Conservation (phyloP, 495 filamentous ascomycete species). For the Patellaria atrata region DNA sequence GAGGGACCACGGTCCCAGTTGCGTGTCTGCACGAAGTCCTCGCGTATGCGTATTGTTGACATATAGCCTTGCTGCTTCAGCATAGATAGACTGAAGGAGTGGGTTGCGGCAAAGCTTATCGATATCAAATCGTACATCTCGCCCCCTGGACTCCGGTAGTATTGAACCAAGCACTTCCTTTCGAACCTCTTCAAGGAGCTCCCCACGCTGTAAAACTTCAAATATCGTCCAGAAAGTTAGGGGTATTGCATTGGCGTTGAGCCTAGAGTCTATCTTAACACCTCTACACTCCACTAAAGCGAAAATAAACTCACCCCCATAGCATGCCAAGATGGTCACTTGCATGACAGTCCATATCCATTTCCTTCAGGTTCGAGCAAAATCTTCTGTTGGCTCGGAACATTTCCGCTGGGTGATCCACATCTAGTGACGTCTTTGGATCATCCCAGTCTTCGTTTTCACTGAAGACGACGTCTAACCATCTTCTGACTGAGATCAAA, state of each 20-base stretch:
- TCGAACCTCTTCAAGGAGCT: background rate
- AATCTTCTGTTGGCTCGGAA: background rate
- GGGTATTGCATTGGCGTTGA: conserved; percentile 1
- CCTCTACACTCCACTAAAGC: background rate
- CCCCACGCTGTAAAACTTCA: background rate
- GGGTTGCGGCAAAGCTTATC: background rate
- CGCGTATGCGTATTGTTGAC: background rate
- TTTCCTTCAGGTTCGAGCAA: background rate
- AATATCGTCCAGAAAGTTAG: conserved; percentile 4
- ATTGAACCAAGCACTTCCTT: background rate
- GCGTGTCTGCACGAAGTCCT: background rate
- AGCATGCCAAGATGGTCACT: background rate
- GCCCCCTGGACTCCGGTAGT: too few relatives aligned
- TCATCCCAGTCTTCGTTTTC: background rate
- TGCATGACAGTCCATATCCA: background rate
- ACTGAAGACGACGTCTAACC: background rate
- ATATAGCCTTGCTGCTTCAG: conserved; percentile 3
- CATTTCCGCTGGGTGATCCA: background rate
- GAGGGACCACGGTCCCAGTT: background rate
- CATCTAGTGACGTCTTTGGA: background rate
- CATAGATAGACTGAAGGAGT: conserved; percentile 5
- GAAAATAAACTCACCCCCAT: conserved; percentile 2
- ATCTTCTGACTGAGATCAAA: conserved; percentile 3
- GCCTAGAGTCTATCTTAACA: background rate
- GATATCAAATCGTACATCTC: background rate